These are phyloP conservation scores for Hansenula anomala DNA, from an alignment of 1,139 yeast genomes.

Conservation along the genomic window DNA sequence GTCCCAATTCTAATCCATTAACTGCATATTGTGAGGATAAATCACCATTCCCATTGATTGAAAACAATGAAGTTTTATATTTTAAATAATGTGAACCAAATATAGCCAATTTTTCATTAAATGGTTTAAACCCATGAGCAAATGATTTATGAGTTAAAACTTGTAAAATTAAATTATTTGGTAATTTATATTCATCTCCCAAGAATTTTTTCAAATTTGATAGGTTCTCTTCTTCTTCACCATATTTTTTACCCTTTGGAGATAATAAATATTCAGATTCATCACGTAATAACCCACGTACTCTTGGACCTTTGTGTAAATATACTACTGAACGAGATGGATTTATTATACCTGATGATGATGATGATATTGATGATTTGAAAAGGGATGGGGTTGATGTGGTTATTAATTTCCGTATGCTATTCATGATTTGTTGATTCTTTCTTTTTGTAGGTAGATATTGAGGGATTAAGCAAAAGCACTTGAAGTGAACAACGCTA, in stretches of 20 bases:
- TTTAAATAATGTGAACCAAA: conserved; percentile 75
- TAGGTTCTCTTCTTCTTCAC: conserved; percentile 44
- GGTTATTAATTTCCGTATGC: conserved; percentile 4
- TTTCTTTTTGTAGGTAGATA: too few species aligned
- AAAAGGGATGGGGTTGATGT: not conserved
- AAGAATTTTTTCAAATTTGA: conserved; percentile 44
- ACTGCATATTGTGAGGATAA: conserved; percentile 17
- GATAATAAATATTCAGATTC: conserved; percentile 59
- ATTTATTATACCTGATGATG: conserved; percentile 1
- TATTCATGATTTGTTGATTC: conserved; percentile 1
- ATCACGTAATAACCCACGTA: conserved; percentile 71
- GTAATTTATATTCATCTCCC: conserved; percentile 40
- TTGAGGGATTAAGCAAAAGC: too few species aligned
- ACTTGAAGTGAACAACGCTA: too few species aligned
- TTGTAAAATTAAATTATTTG: conserved; percentile 53
- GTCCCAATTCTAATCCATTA: conserved; percentile 57
- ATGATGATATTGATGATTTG: not conserved
- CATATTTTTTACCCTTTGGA: conserved; percentile 58
- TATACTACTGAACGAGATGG: conserved; percentile 21
- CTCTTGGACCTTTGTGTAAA: conserved; percentile 54
- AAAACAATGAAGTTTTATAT: conserved; percentile 37
- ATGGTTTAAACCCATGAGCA: conserved; percentile 86
- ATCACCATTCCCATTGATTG: conserved; percentile 7
- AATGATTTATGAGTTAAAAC: conserved; percentile 89
- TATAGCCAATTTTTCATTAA: conserved; percentile 76